phyloP scores from a whole-genome alignment of 345 rosid genomes.

The Laguncularia racemosa region DNA sequence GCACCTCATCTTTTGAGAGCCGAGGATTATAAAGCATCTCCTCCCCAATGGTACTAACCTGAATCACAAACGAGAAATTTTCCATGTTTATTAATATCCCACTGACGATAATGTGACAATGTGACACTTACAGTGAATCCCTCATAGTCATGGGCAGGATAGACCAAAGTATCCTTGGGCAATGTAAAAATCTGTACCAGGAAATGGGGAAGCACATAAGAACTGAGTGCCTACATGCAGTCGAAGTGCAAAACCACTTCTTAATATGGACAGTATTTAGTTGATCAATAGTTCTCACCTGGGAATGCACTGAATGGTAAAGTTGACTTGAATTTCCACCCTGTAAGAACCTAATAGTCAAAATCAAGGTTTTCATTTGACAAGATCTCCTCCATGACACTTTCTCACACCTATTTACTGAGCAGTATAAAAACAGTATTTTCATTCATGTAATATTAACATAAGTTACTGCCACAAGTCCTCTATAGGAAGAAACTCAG shows the following conservation, averaged over 20 bases:
- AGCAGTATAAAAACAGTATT: no score
- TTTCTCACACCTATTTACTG: no score
- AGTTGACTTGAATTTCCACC: constrained; percentile 83
- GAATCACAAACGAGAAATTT: constrained; percentile 7
- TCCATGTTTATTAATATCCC: no score
- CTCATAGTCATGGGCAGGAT: constrained; percentile 93
- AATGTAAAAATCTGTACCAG: constrained; percentile 67
- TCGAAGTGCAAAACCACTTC: no score
- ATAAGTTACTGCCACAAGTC: no score
- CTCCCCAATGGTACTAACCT: constrained; percentile 95
- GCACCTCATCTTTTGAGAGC: constrained; percentile 74
- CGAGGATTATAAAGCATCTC: constrained; percentile 76
- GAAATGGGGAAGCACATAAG: neutral
- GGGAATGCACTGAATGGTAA: constrained; percentile 86
- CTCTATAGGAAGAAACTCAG: no score
- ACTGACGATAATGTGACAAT: neutral
- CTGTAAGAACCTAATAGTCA: constrained; percentile 20
- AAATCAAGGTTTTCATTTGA: neutral
- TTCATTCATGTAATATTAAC: no score
- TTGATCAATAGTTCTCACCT: constrained; percentile 33
- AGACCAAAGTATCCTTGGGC: constrained; percentile 77
- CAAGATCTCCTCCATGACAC: neutral
- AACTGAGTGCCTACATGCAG: no score
- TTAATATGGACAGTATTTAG: no score
- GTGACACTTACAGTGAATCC: constrained; percentile 59